A percentile compares a stretch with the other conserved stretches of the same genome.
phyloP scores from a whole-genome alignment of 441 rosid genomes.

The Breynia disticha region DNA sequence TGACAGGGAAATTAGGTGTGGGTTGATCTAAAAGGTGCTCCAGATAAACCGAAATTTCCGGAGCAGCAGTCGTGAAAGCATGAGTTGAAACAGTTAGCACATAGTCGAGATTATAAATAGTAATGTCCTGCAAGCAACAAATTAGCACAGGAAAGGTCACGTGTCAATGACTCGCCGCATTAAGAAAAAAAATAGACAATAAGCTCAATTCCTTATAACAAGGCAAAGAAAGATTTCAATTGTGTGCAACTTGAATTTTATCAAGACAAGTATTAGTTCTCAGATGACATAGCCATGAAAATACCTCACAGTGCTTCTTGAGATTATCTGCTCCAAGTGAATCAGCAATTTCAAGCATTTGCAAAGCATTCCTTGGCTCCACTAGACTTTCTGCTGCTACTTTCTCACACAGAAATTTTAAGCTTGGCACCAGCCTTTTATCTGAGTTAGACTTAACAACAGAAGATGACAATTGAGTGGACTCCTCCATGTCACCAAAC shows the following conservation, averaged over 20 bases:
- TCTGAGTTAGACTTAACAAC: slow-evolving; percentile 28
- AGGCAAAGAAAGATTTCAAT: not conserved
- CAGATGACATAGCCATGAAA: slow-evolving; percentile 1
- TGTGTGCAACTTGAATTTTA: not conserved
- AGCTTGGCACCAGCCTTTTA: slow-evolving; percentile 45
- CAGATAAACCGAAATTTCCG: slow-evolving; percentile 67
- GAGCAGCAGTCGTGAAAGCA: slow-evolving; percentile 61
- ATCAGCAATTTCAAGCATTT: slow-evolving; percentile 94
- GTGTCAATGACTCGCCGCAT: no score
- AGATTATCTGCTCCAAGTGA: slow-evolving; percentile 82
- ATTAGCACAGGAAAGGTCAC: no score
- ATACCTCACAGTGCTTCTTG: slow-evolving; percentile 89
- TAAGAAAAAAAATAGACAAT: no score
- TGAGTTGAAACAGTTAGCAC: slow-evolving; percentile 60
- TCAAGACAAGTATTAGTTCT: not conserved
- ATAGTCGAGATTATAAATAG: slow-evolving; percentile 82
- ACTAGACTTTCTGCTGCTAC: slow-evolving; percentile 84
- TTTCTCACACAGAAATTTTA: slow-evolving; percentile 77
- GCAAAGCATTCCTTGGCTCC: slow-evolving; percentile 81
- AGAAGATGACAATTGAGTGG: slow-evolving; percentile 20
- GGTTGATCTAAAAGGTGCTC: slow-evolving; percentile 78
- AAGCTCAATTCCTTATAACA: not conserved
- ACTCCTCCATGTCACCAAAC: slow-evolving; percentile 47
- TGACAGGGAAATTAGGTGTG: slow-evolving; percentile 74
- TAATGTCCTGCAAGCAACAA: slow-evolving; percentile 57